Percentiles rank a stretch among this genome's conserved stretches.
These are phyloP conservation scores for Xylariaceae sp. DNA, from an alignment of 2,329 filamentous ascomycete genomes.

Conservation along the genomic window DNA sequence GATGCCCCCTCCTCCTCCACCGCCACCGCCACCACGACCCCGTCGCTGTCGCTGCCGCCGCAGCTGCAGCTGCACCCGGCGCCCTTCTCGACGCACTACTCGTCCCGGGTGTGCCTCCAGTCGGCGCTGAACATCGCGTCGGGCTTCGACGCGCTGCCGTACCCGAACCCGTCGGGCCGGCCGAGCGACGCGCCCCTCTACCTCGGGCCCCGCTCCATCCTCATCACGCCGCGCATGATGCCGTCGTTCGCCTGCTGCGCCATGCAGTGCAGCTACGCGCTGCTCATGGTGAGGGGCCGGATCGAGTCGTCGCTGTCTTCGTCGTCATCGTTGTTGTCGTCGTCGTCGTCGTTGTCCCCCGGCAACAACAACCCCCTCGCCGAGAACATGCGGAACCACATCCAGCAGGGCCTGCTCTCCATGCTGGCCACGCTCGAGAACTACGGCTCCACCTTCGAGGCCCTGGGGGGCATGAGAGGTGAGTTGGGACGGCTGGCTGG, in stretches of 20 bases:
- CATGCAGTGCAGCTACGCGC: slow-evolving; percentile 37
- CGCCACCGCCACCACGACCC: too few species aligned
- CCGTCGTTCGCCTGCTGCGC: slow-evolving; percentile 38
- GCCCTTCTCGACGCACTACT: slow-evolving; percentile 38
- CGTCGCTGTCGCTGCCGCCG: slow-evolving; percentile 8
- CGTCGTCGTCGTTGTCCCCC: slow-evolving; percentile 24
- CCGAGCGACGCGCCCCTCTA: slow-evolving; percentile 26
- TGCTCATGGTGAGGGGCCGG: slow-evolving; percentile 35
- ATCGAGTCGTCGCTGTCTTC: slow-evolving; percentile 29
- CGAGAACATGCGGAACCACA: slow-evolving; percentile 30
- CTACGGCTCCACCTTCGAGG: slow-evolving; percentile 36
- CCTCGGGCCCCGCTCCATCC: slow-evolving; percentile 27
- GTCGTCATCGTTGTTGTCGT: too few species aligned
- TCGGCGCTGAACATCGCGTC: slow-evolving; percentile 40
- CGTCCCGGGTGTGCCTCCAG: slow-evolving; percentile 41
- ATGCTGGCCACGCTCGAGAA: slow-evolving; percentile 34
- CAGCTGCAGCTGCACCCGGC: slow-evolving; percentile 12
- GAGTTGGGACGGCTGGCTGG: too few species aligned
- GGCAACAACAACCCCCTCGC: slow-evolving; percentile 18
- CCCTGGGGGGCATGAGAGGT: slow-evolving; percentile 39
- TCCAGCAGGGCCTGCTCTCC: slow-evolving; percentile 34
- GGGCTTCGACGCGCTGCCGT: slow-evolving; percentile 38
- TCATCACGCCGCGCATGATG: slow-evolving; percentile 36
- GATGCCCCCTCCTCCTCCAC: too few species aligned
- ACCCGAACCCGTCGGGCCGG: slow-evolving; percentile 33